phyloP scores from a whole-genome alignment of 176 grass and related monocot species.

The Cenchrus americanus region DNA sequence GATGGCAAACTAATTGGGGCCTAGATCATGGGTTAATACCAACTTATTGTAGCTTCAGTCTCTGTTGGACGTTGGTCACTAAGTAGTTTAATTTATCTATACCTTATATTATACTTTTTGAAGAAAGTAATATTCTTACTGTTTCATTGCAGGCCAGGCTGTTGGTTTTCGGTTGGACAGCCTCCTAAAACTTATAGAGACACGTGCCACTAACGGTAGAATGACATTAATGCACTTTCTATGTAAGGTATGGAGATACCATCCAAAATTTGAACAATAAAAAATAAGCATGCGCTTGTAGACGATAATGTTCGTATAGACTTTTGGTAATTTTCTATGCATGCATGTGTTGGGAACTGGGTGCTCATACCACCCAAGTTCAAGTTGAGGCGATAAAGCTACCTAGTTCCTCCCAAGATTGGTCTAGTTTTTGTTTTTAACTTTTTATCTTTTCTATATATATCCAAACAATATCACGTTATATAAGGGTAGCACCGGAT shows the following conservation, averaged over 20 bases:
- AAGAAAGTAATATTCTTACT: constrained; percentile 24
- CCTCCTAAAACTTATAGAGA: constrained; percentile 88
- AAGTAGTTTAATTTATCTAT: constrained; percentile 25
- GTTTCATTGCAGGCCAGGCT: constrained; percentile 69
- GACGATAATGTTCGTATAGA: constrained; percentile 19
- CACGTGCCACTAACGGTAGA: constrained; percentile 77
- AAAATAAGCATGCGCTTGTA: not conserved
- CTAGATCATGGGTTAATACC: constrained; percentile 12
- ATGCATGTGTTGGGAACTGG: not conserved
- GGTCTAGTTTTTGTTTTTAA: not conserved
- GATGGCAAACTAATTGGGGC: constrained; percentile 2
- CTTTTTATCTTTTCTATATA: not conserved
- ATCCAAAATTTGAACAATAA: constrained; percentile 5
- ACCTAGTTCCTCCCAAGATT: not conserved
- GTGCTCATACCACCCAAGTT: not conserved
- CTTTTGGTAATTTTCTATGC: not conserved
- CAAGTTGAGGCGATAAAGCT: no score
- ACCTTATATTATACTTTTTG: constrained; percentile 15
- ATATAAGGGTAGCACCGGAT: not conserved
- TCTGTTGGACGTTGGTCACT: not conserved
- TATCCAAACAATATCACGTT: not conserved
- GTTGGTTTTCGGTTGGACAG: constrained; percentile 87
- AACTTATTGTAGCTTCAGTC: constrained; percentile 19
- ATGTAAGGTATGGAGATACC: constrained; percentile 71
- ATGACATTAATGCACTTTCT: constrained; percentile 94